Evolutionary conservation across 345 rosid genomes (phyloP), one percentile per base, ranked within the genome.

Genomic region (Brassica rapa): DNA sequence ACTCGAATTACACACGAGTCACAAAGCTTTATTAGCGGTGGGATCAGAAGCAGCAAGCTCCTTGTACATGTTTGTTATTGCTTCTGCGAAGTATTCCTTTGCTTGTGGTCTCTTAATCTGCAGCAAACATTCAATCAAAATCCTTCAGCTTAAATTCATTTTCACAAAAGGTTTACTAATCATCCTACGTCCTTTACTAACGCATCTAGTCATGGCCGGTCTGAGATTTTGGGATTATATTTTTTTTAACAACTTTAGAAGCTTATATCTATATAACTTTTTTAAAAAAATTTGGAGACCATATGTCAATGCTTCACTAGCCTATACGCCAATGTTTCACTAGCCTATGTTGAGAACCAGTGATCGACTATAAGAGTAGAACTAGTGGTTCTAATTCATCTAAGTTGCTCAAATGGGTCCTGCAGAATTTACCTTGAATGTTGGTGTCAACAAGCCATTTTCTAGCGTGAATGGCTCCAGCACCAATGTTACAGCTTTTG

Each of bases 31-130:
- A 35, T 73, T 73, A n/a, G 81, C 79, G 7, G 89, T 78, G 41
- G 89, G 89, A 74, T 89, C 97, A 4, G 85, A 81, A 4, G 82
- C 59, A 57, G 88, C 84, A 62, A 95, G 89, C 80, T 87, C 89
- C 9, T 85, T 84, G 55, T 91, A 95, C 99, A 95, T 90, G 75
- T 84, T 74, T 15, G 86, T 62, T 82, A 95, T 95, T n/a, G 86
- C 92, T 62, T 86, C 81, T 68, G 82, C 84, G 66, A 88, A 95
- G 75, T 91, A 93, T 66, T 88, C 93, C 84, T 86, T 93, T 4
- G 98, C 98, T 76, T 91, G 97, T 79, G 98, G 88, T 85, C 99
- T 95, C 90, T 93, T 95, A 21, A 95, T 73, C 99, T 95, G 74
- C 41, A 25, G 12, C 62, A 69, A 51, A 51, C 21, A 41, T 5